These are phyloP conservation scores for Polyporus arcularius DNA, from an alignment of 768 basidiomycete genomes.

Conservation along the genomic window DNA sequence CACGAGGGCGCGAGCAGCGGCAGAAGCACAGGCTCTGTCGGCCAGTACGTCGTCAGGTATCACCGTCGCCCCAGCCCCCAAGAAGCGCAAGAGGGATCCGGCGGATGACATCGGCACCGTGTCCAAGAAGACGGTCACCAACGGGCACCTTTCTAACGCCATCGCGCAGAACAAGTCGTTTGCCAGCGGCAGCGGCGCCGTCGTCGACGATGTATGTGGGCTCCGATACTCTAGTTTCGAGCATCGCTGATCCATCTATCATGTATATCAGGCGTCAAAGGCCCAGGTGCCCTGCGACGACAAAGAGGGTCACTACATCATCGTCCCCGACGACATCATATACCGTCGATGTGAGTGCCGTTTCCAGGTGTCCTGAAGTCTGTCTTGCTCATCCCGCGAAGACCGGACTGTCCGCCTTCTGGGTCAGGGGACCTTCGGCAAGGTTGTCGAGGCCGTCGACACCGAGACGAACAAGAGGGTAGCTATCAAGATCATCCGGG, in stretches of 20 bases:
- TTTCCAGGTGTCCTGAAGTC: slow-evolving; percentile 2
- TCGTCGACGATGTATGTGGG: slow-evolving; percentile 65
- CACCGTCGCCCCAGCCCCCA: slow-evolving; percentile 66
- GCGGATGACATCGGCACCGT: slow-evolving; percentile 73
- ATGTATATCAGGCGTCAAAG: slow-evolving; percentile 57
- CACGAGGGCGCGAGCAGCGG: slow-evolving; percentile 83
- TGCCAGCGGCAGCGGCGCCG: slow-evolving; percentile 64
- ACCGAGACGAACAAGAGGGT: slow-evolving; percentile 73
- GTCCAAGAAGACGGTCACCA: slow-evolving; percentile 60
- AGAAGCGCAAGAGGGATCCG: slow-evolving; percentile 83
- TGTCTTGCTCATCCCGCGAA: slow-evolving; percentile 32
- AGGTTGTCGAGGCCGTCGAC: slow-evolving; percentile 94
- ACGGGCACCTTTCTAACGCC: slow-evolving; percentile 51
- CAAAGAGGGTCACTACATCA: slow-evolving; percentile 98
- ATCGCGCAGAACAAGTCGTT: slow-evolving; percentile 60
- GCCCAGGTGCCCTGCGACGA: slow-evolving; percentile 83
- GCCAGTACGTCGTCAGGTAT: slow-evolving; percentile 60
- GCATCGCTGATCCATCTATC: slow-evolving; percentile 18
- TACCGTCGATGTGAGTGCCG: slow-evolving; percentile 71
- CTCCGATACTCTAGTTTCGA: slow-evolving; percentile 17
- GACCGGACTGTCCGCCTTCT: slow-evolving; percentile 90
- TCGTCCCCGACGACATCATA: slow-evolving; percentile 88
- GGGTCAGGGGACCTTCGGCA: slow-evolving; percentile 98
- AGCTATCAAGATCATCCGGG: slow-evolving; percentile 98
- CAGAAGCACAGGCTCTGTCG: slow-evolving; percentile 79